Evolutionary conservation across 108 stramenopile genomes (phyloP), one percentile per base, ranked within the genome.

Genomic region (Phaeodactylum tricornutum): DNA sequence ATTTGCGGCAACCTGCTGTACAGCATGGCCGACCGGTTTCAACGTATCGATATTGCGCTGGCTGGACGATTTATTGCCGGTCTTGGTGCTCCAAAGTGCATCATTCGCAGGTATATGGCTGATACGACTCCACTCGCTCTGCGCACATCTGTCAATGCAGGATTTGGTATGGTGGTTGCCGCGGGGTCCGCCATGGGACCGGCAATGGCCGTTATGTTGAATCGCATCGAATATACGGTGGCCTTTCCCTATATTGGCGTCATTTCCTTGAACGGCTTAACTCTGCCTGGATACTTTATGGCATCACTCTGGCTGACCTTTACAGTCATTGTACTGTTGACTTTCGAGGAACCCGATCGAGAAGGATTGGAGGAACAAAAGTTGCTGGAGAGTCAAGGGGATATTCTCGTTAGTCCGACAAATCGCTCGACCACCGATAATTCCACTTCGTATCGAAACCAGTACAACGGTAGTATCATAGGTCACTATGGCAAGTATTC

Each of bases 51-150:
- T 11, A 71, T 92, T 69, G 81, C 87, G 1, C 57, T 94, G 11
- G 48, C 62, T 20, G 93, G 93, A 6, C 64, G 93, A 14, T 74
- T 78, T 40, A 51, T 94, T 35, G 75, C 72, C 7, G 93, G 93
- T 2, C 51, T 94, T 14, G 93, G 93, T 32, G 87, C 79, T 20
- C 86, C 86, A 21, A 72, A 86, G 40, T 73, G 72, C 29, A 76
- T 95, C 29, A 76, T 87, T 66, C 67, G 89, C 6, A 74, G 93
- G 26, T 92, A 81, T 57, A 86, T 95, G 44, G 90, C 88, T 8
- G 93, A 92, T 60, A 86, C 81, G 16, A 81, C 81, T 7, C 67
- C 71, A 2, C 17, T 79, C 5, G 54, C 50, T 23, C 41, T 81
- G 21, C 70, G 92, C n/a, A 93, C 92, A 2, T 54, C 66, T 14